Evolutionary conservation across 2,329 filamentous ascomycete species (phyloP), one percentile per base, ranked within the genome.

Genomic region (Colletotrichum tamarilloi): DNA sequence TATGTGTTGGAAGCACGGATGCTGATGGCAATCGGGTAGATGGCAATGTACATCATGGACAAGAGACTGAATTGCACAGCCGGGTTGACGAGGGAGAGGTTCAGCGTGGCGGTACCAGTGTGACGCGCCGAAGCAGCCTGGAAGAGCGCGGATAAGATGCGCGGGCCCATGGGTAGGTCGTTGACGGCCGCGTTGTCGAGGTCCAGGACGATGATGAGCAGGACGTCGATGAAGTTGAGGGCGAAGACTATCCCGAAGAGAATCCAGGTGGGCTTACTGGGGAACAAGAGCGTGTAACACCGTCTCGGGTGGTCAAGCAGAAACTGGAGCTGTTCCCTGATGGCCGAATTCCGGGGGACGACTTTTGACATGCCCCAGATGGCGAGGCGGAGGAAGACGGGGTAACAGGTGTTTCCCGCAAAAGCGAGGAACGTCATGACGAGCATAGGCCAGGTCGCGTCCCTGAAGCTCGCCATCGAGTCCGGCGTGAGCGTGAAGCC

Each of bases 1-100:
- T 92, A 92, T 5, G 89, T 87, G 74, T 90, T 91, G 38, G 86
- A 88, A 66, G 88, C 87, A 56, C 90, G 87, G 80, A 92, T 90
- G 22, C 85, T 89, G 65, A 92, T 90, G 16, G 89, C 89, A 38
- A 91, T 88, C 0, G 90, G 90, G 72, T 90, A 91, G 4, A 89
- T 86, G 5, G 87, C 87, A 59, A 92, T 91, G 79, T 91, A 92
- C 90, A 92, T 92, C 90, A 92, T 92, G 57, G 90, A 85, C 0
- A 92, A 82, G 70, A 91, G 88, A 42, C 89, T 85, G 46, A 91
- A 85, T 71, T 90, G 90, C 0, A 91, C 85, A 35, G 84, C 86
- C 5, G 90, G 87, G 49, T 86, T 88, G 2, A 91, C 82, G 1
- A 78, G 79, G 4, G 87, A 79, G 14, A 90, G 83, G 22, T 82